A percentile compares a stretch with the other conserved stretches of the same genome.
phyloP scores from a whole-genome alignment of 768 basidiomycete species.

The Gymnopilus dilepis region DNA sequence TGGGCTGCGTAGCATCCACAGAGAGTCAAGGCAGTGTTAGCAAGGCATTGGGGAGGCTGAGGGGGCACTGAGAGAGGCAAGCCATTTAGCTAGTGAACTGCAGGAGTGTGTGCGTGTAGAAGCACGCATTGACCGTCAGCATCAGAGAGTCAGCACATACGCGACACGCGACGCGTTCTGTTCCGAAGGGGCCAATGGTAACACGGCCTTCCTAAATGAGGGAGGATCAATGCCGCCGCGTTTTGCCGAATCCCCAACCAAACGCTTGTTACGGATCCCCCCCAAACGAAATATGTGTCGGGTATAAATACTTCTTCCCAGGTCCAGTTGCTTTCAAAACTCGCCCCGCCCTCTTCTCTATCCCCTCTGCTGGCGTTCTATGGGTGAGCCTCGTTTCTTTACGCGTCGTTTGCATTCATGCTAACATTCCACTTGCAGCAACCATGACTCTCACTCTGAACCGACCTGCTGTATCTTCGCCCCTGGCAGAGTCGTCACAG shows the following conservation, averaged over 20 bases:
- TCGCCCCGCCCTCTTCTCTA: constrained; percentile 12
- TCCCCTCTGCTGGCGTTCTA: constrained; percentile 14
- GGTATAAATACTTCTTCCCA: constrained; percentile 35
- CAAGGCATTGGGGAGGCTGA: too few relatives aligned
- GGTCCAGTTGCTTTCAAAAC: constrained; percentile 21
- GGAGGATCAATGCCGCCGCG: constrained; percentile 10
- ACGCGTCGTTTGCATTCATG: neutral
- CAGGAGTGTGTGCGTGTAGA: neutral
- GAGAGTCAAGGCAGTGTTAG: neutral
- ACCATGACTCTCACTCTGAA: constrained; percentile 54
- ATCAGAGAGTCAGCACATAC: neutral
- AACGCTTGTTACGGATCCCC: constrained; percentile 16
- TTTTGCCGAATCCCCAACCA: constrained; percentile 39
- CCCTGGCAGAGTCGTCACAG: constrained; percentile 54
- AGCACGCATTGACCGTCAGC: neutral
- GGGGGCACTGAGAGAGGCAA: too few relatives aligned
- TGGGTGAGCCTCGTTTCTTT: constrained; percentile 44
- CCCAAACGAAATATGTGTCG: constrained; percentile 28
- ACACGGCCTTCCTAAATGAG: constrained; percentile 6
- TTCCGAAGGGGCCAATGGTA: constrained; percentile 10
- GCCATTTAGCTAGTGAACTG: too few relatives aligned
- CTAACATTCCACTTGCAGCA: constrained; percentile 25
- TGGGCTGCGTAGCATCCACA: neutral
- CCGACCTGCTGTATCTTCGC: constrained; percentile 64
- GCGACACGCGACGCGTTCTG: constrained; percentile 9